Percentiles rank a stretch among this genome's conserved stretches.
Evolutionary conservation across 2,329 filamentous ascomycete genomes (phyloP).

Genomic region (Colletotrichum sp.): DNA sequence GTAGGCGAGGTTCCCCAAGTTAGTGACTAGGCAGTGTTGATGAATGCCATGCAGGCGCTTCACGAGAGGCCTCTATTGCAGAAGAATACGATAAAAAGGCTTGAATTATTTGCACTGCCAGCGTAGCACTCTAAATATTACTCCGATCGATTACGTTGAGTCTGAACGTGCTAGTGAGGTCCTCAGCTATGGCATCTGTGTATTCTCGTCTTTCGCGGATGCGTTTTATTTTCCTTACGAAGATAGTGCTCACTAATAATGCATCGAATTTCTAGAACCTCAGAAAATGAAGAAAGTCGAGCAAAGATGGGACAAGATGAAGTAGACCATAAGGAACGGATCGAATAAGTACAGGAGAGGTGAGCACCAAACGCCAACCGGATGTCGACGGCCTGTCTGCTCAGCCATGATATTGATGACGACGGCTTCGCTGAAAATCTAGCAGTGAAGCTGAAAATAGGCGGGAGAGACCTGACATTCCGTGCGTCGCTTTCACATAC

Average conservation of each 20-base stretch:
- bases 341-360: rapidly evolving
- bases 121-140: rapidly evolving
- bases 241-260: background rate
- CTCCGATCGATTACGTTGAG: rapidly evolving
- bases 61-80: rapidly evolving
- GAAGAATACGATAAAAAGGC: background rate
- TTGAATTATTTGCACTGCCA: rapidly evolving
- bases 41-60: background rate
- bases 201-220: background rate
- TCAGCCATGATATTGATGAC: rapidly evolving
- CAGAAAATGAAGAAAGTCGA: background rate
- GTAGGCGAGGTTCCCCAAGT: background rate
- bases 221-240: background rate
- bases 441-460: background rate
- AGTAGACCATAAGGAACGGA: rapidly evolving
- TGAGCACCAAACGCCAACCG: rapidly evolving
- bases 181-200: background rate
- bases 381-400: rapidly evolving
- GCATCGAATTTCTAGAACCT: background rate
- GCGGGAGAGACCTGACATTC: rapidly evolving
- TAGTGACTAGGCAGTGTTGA: background rate
- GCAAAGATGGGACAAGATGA: rapidly evolving
- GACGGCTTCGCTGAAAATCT: background rate
- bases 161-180: background rate
- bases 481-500: rapidly evolving